Base-by-base conservation (phyloP, 805 yeast species). In the Pichia cabralensis region DNA sequence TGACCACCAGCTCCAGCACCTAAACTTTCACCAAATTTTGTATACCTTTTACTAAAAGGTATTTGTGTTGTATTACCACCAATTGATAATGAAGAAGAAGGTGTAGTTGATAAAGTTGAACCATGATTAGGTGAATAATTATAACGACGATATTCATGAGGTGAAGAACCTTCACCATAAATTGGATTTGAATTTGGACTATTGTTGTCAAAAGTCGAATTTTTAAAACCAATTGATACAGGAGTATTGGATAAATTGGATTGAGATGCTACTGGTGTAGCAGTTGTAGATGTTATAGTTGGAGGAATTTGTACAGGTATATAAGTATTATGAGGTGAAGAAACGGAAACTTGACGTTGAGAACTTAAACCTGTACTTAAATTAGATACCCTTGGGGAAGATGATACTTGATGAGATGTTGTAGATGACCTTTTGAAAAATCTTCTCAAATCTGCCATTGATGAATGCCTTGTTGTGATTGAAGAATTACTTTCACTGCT, bases 1-100 rank as follows among this genome's bases (percentile, higher is more conserved):
- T 80, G 71, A 4, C 96, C 96, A 32, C 96, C 96, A 2, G 96
- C 96, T 35, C 96, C 96, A 15, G 92, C 92, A 36, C 96, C 96
- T 31, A 88, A 65, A 39, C 74, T 81, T 42, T 85, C 89, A 34
- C 95, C 95, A 35, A 80, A 76, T 53, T 78, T 81, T 33, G 80
- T 73, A 55, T 85, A 86, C 45, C 86, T 64, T 50, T 80, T 84
- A 26, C 80, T 73, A 45, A 79, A 77, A 1, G 88, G 86, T 38
- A 67, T 61, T 52, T 51, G 57, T 34, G 69, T 67, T 13, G 59
- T 61, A 41, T 58, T 58, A 35, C 63, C 63, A 22, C 63, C 63
- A 32, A 56, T 42, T 2, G 63, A 56, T 25, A 56, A 31, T 16
- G 25, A 31, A 22, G 22, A 20, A 6, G 30, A 14, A 3, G 36